phyloP scores from a whole-genome alignment of 805 yeast genomes.

The Limtongia smithiae region DNA sequence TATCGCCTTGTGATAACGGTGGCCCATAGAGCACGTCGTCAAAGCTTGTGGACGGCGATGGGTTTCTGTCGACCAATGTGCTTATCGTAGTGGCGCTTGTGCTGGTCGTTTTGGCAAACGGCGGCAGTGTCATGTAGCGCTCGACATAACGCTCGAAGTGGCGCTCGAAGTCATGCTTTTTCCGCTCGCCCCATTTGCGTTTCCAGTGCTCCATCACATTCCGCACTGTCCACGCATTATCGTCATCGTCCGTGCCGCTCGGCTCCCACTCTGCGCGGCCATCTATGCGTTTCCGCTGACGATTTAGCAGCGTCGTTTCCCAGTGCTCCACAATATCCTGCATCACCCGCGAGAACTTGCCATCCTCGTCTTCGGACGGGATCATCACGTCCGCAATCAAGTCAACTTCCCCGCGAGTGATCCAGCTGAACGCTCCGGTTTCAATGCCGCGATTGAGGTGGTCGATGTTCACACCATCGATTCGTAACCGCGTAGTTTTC shows the following conservation, averaged over 20 bases:
- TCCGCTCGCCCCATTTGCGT: neutral
- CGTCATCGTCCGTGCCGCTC: constrained; percentile 27
- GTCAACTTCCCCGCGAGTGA: constrained; percentile 84
- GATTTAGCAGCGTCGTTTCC: constrained; percentile 35
- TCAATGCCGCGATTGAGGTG: constrained; percentile 85
- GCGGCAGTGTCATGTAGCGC: too few species aligned
- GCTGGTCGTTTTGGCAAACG: too few species aligned
- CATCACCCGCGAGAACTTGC: constrained; percentile 40
- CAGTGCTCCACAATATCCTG: constrained; percentile 43
- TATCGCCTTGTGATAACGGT: too few species aligned
- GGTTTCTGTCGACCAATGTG: too few species aligned
- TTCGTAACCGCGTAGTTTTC: constrained; percentile 70
- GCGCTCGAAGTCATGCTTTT: too few species aligned
- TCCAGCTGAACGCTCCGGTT: constrained; percentile 95
- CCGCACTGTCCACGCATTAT: constrained; percentile 11
- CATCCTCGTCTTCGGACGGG: constrained; percentile 59
- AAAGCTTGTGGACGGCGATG: too few species aligned
- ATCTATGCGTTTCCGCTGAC: constrained; percentile 14
- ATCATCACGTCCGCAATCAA: constrained; percentile 87
- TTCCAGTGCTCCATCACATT: constrained; percentile 7
- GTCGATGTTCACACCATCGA: constrained; percentile 80
- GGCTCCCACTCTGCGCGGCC: constrained; percentile 3
- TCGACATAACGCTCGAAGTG: too few species aligned
- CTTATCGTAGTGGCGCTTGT: too few species aligned
- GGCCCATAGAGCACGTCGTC: too few species aligned